Base-by-base conservation (phyloP, 2,329 filamentous ascomycete genomes). In the Diaporthe citrichinensis region DNA sequence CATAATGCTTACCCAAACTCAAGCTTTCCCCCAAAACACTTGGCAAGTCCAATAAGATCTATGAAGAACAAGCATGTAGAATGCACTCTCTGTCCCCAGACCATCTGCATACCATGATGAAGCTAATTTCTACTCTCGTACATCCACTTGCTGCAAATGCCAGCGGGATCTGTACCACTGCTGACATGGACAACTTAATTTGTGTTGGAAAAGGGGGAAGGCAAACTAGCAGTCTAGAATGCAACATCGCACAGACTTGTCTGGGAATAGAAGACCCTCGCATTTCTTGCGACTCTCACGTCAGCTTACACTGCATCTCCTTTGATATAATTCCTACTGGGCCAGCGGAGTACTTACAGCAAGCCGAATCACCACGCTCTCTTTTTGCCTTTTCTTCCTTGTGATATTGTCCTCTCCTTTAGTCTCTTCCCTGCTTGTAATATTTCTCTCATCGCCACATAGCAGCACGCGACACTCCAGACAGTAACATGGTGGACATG, bases 261-360 rank as follows among this genome's bases (percentile, higher is more conserved):
- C 25, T 67, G 62, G 44, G 44, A 67, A 67, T 49, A 67, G 12
- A 49, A 17, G 20, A 34, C 41, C 12, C 41, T 46, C 10, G 12
- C 62, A 67, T 20, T 49, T 36, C 28, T 49, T 51, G 25, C 28
- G 44, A 51, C 31, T 67, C 62, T 67, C 62, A 67, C 62, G 62
- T 67, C 62, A 67, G 62, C 41, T 49, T 67, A 36, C 12, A 39
- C 36, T 39, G 36, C 36, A 34, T 51, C 20, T n/a, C 31, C 41
- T 44, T 67, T 36, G 23, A 67, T 36, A 51, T 67, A 49, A 34
- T 46, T 65, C 41, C 62, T 68, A 23, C 31, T 53, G 28, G 23
- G 46, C 39, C 46, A 25, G 20, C 20, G 31, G 17, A 68, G 23
- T 36, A 68, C 44, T 51, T 51, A 25, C 44, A n/a, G 28, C 28